Evolutionary conservation across 306 rosid species (phyloP).

Genomic region (Rosa lucieae): DNA sequence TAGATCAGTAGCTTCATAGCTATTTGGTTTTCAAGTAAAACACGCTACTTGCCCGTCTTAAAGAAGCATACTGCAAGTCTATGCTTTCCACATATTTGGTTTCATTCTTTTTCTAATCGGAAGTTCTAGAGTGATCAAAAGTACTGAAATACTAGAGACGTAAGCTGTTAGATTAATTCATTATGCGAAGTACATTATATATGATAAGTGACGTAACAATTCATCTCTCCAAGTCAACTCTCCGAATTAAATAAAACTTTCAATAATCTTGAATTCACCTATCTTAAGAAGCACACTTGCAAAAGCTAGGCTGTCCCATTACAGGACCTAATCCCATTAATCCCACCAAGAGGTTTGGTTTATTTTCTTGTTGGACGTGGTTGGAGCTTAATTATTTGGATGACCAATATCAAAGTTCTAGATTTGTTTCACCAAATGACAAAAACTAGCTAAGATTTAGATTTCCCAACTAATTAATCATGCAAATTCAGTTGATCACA

Average conservation of each 20-base stretch:
- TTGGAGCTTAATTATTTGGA: background rate
- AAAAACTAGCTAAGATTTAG: constrained; percentile 8
- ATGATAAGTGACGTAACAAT: no score
- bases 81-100: no score
- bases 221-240: no score
- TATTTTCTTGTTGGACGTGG: background rate
- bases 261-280: no score
- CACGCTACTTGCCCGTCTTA: background rate
- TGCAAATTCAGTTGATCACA: background rate
- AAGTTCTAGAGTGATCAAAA: no score
- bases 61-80: no score
- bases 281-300: background rate
- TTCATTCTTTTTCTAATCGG: no score
- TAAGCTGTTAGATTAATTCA: no score
- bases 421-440: background rate
- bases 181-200: no score
- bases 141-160: no score
- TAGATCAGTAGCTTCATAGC: background rate
- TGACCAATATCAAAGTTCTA: constrained; percentile 8
- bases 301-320: background rate
- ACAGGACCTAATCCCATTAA: background rate
- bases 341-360: background rate
- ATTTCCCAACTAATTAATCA: constrained; percentile 13
- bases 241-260: no score
- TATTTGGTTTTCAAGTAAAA: background rate